phyloP scores from a whole-genome alignment of 2,329 filamentous ascomycete species.

The Didymella exigua region DNA sequence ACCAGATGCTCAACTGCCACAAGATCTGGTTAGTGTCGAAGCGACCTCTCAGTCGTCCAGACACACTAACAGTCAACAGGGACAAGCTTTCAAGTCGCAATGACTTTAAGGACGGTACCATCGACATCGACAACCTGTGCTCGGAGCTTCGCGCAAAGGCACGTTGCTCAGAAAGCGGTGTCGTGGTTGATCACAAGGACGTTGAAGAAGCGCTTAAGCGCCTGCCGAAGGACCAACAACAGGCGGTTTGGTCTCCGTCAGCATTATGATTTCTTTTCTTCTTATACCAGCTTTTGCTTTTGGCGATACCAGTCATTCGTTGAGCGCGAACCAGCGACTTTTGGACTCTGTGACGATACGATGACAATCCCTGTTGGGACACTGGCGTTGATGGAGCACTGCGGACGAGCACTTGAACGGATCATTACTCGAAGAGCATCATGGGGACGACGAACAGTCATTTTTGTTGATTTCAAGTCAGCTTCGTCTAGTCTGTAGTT shows the following conservation, averaged over 20 bases:
- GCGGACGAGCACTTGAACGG: conserved; percentile 5
- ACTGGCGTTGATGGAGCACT: conserved; percentile 17
- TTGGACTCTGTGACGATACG: conserved; percentile 13
- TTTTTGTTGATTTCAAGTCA: background rate
- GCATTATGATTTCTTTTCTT: conserved; percentile 4
- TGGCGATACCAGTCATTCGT: conserved; percentile 17
- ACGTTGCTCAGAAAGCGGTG: conserved; percentile 88
- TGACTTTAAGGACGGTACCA: conserved; percentile 85
- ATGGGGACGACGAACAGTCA: background rate
- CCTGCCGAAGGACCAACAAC: conserved; percentile 43
- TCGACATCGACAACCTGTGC: conserved; percentile 92
- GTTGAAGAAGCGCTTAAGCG: conserved; percentile 69
- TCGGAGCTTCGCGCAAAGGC: conserved; percentile 94
- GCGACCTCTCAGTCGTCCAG: background rate
- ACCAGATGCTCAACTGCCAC: conserved; percentile 78
- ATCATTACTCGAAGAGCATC: conserved; percentile 4
- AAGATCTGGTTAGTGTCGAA: conserved; percentile 80
- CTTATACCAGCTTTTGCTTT: conserved; percentile 13
- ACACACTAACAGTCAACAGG: conserved; percentile 61
- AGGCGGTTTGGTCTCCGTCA: background rate
- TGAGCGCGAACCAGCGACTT: conserved; percentile 6
- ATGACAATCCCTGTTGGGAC: conserved; percentile 11
- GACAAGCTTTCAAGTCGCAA: conserved; percentile 86
- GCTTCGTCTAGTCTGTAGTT: conserved; percentile 10
- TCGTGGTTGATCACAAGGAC: conserved; percentile 86